Evolutionary conservation across 23 red algal genomes (phyloP).

Genomic region (Chondrus crispus): DNA sequence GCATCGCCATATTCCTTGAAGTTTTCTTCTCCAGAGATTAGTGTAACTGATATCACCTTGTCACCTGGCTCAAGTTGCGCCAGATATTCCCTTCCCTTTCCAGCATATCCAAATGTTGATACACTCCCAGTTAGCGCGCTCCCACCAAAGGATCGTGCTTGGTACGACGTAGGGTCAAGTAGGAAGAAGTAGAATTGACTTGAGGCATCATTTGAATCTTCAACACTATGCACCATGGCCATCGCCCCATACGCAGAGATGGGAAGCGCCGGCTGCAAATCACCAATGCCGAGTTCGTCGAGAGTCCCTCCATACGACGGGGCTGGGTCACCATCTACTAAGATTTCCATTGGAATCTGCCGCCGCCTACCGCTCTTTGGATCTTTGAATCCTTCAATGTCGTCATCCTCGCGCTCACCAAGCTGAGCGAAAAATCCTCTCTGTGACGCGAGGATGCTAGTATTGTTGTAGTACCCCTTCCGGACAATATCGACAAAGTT

Average conservation of each 20-base stretch:
- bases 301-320: slow-evolving; percentile 82
- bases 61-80: slow-evolving; percentile 38
- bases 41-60: not conserved
- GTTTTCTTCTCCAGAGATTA: slow-evolving; percentile 35
- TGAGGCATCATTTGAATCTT: slow-evolving; percentile 86
- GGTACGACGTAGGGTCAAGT: slow-evolving; percentile 78
- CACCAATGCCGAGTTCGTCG: slow-evolving; percentile 69
- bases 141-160: slow-evolving; percentile 68
- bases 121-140: slow-evolving; percentile 83
- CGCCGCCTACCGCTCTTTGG: slow-evolving; percentile 19
- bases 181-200: slow-evolving; percentile 79
- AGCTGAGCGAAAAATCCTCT: slow-evolving; percentile 57
- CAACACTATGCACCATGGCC: slow-evolving; percentile 84
- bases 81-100: slow-evolving; percentile 38
- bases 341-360: slow-evolving; percentile 85
- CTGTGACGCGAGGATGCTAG: slow-evolving; percentile 43
- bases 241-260: slow-evolving; percentile 82
- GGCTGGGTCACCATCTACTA: slow-evolving; percentile 74
- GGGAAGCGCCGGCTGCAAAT: slow-evolving; percentile 81
- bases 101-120: slow-evolving; percentile 87
- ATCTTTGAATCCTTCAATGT: slow-evolving; percentile 36
- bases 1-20: slow-evolving; percentile 41
- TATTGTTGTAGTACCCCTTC: slow-evolving; percentile 88
- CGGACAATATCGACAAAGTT: slow-evolving; percentile 92
- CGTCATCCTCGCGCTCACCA: slow-evolving; percentile 54